Evolutionary conservation across 768 basidiomycete species (phyloP), one percentile per base, ranked within the genome.

Genomic region (Termitomyces sp.): DNA sequence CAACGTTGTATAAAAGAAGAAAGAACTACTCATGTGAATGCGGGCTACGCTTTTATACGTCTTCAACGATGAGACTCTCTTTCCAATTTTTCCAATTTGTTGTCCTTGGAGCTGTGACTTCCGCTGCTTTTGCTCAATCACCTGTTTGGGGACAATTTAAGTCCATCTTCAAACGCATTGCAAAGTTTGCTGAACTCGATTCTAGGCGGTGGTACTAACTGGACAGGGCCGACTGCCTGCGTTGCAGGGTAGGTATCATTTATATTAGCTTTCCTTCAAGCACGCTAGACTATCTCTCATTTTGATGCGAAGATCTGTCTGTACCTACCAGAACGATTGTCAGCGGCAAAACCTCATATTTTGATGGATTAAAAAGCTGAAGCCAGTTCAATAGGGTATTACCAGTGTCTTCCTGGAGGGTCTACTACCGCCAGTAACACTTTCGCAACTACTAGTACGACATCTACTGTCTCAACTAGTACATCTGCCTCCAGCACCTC

Each of bases 201-300:
- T 19, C 17, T 35, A 63, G 61, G 60, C 37, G 65, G 60, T 19
- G 65, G 63, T 12, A 69, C 61, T 43, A 68, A 68, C 17, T 78
- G 74, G 74, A 69, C 73, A 6, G 77, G 78, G 45, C 24, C 68
- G 19, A 76, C 74, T 6, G 69, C 70, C 11, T 79, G 79, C 43
- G 71, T 70, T 42, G 53, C 72, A 26, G 73, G 75, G 73, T 77
- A 60, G 2, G 53, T 43, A 24, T 28, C 28, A 7, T 3, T n/a
- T 28, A 28, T 28, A 28, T 28, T 5, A 7, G n/a, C 19, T 14
- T 40, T 7, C 41, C 26, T 22, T 1, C 10, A 2, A 5, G 5
- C 40, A 1, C 40, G 3, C 24, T 51, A 24, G 15, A 4, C 15
- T 24, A 19, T 22, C 26, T 22, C 9, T 15, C 19, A 42, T 15